A percentile compares a stretch with the other conserved stretches of the same genome.
Evolutionary conservation across 176 grass and related monocot species (phyloP).

Genomic region (Eragrostis nindensis): DNA sequence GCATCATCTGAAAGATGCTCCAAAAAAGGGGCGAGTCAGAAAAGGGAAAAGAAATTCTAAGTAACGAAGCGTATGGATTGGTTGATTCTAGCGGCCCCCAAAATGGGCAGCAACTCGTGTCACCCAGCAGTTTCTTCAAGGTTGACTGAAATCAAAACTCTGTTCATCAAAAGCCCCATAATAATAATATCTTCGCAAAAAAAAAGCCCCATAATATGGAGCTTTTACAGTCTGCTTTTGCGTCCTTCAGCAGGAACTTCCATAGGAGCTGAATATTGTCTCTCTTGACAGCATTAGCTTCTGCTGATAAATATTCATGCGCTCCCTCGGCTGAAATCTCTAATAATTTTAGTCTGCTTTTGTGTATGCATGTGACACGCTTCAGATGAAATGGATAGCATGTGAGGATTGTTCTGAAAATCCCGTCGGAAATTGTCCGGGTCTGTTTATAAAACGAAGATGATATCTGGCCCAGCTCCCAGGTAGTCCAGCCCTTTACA

Average conservation of each 20-base stretch:
- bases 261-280: too few species aligned
- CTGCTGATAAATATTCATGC: not conserved
- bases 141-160: not conserved
- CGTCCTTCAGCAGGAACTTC: too few species aligned
- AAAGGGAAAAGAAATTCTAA: not conserved
- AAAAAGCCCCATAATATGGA: too few species aligned
- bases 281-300: too few species aligned
- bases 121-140: not conserved
- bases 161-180: not conserved
- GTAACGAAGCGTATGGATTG: not conserved
- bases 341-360: too few species aligned
- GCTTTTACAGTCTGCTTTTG: not conserved
- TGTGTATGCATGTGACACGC: too few species aligned
- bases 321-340: too few species aligned
- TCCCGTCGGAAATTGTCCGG: too few species aligned
- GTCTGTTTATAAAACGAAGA: not conserved
- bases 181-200: too few species aligned
- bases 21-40: not conserved
- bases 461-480: not conserved
- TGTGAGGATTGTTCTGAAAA: too few species aligned
- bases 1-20: not conserved
- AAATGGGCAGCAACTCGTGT: not conserved
- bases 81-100: not conserved
- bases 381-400: too few species aligned
- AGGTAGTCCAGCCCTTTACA: not conserved